Conservation (phyloP, 106 monocot species). For the Chionographis japonica region DNA sequence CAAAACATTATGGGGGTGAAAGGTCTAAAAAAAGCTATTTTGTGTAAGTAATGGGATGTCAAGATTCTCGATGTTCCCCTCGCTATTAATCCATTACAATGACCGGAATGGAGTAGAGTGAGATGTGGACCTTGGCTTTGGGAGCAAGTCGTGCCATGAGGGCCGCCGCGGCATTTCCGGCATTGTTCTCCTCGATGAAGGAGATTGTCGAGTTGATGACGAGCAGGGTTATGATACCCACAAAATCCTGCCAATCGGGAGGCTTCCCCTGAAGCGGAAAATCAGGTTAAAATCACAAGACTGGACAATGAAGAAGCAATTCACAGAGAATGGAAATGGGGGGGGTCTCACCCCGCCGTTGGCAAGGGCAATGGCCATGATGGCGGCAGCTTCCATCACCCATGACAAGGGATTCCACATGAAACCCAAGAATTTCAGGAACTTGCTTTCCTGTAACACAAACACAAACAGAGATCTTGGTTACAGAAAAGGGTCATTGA, state of each 20-base stretch:
- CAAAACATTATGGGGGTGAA: too few species aligned
- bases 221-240: slow-evolving; percentile 76
- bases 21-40: too few species aligned
- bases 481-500: not conserved
- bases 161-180: slow-evolving; percentile 73
- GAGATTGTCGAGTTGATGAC: slow-evolving; percentile 77
- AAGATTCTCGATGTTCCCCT: too few species aligned
- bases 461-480: not conserved
- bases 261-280: slow-evolving; percentile 65
- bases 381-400: slow-evolving; percentile 98
- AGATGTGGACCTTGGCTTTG: slow-evolving; percentile 51
- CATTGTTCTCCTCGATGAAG: slow-evolving; percentile 83
- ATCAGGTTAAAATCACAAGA: slow-evolving; percentile 10
- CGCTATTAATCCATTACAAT: too few species aligned
- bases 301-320: not conserved
- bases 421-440: slow-evolving; percentile 88
- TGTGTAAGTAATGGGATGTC: too few species aligned
- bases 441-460: slow-evolving; percentile 71
- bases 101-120: not conserved
- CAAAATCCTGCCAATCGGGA: slow-evolving; percentile 92
- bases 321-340: not conserved
- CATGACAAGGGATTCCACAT: slow-evolving; percentile 99
- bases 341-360: slow-evolving; percentile 86
- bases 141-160: slow-evolving; percentile 82
- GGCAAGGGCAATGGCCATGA: slow-evolving; percentile 97